These are phyloP conservation scores for Rhododendron ferrugineum DNA, from an alignment of 148 eudicot species.

Conservation along the genomic window DNA sequence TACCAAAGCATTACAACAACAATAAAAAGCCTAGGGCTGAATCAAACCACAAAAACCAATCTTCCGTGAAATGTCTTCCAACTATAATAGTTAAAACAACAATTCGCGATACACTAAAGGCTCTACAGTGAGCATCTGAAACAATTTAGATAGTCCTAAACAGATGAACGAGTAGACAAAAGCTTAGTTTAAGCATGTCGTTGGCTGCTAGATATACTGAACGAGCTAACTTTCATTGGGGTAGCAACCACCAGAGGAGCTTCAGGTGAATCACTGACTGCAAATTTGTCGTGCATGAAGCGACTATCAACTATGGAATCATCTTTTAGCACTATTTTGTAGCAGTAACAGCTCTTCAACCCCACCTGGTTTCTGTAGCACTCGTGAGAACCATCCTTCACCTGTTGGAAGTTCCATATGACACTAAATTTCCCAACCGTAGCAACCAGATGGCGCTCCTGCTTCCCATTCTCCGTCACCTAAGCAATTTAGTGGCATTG, in stretches of 20 bases:
- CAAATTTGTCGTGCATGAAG: conserved; percentile 53
- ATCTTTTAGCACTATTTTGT: conserved; percentile 47
- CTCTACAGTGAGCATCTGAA: conserved; percentile 1
- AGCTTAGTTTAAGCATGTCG: conserved; percentile 14
- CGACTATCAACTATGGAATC: conserved; percentile 47
- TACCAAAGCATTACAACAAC: background rate
- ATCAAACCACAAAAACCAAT: background rate
- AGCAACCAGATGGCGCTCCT: conserved; percentile 51
- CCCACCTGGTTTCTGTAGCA: conserved; percentile 50
- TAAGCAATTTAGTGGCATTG: conserved; percentile 2
- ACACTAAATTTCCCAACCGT: conserved; percentile 52
- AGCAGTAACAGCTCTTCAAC: conserved; percentile 53
- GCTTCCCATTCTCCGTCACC: conserved; percentile 55
- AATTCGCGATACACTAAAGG: background rate
- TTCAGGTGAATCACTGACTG: conserved; percentile 45
- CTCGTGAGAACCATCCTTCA: conserved; percentile 46
- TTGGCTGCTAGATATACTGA: conserved; percentile 44
- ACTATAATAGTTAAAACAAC: background rate
- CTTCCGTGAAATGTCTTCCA: background rate
- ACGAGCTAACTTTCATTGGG: conserved; percentile 48
- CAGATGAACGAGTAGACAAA: conserved; percentile 6
- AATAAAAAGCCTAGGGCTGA: background rate
- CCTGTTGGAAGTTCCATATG: conserved; percentile 56
- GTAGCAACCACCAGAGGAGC: conserved; percentile 56
- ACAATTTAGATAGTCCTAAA: background rate